phyloP scores from a whole-genome alignment of 2,329 filamentous ascomycete species.

The Arthrobotrys megalospora region DNA sequence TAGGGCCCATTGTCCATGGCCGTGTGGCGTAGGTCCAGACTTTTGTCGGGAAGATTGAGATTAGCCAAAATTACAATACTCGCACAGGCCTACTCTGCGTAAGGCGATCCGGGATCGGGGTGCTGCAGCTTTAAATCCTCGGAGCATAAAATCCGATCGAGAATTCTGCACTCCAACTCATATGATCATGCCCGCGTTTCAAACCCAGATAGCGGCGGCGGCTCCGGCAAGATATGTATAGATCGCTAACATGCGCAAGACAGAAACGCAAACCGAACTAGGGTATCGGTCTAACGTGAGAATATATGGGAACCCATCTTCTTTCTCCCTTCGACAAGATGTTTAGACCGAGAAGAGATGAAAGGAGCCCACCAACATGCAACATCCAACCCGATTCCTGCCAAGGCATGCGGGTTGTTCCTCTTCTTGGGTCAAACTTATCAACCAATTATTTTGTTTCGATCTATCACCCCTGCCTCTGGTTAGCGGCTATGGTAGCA shows the following conservation, averaged over 20 bases:
- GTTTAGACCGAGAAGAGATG: no score
- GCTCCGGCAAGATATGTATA: slow-evolving; percentile 17
- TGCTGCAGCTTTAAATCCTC: no score
- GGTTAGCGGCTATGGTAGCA: slow-evolving; percentile 14
- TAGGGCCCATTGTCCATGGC: background rate
- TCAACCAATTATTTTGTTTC: slow-evolving; percentile 4
- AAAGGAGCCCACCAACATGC: background rate
- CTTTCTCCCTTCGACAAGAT: background rate
- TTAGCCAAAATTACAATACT: no score
- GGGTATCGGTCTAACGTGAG: slow-evolving; percentile 18
- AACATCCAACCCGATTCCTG: background rate
- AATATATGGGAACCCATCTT: background rate
- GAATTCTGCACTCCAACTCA: background rate
- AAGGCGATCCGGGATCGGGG: no score
- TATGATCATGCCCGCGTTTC: background rate
- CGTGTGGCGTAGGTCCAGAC: background rate
- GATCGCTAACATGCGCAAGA: slow-evolving; percentile 16
- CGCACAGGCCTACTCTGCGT: no score
- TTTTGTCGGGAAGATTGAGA: no score
- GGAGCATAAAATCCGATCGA: no score
- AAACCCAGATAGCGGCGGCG: background rate
- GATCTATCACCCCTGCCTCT: background rate
- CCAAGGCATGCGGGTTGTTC: slow-evolving; percentile 7
- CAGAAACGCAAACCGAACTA: slow-evolving; percentile 5
- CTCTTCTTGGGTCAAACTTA: background rate